Evolutionary conservation across 2,329 filamentous ascomycete genomes (phyloP).

Genomic region (Nigrospora sphaerica): DNA sequence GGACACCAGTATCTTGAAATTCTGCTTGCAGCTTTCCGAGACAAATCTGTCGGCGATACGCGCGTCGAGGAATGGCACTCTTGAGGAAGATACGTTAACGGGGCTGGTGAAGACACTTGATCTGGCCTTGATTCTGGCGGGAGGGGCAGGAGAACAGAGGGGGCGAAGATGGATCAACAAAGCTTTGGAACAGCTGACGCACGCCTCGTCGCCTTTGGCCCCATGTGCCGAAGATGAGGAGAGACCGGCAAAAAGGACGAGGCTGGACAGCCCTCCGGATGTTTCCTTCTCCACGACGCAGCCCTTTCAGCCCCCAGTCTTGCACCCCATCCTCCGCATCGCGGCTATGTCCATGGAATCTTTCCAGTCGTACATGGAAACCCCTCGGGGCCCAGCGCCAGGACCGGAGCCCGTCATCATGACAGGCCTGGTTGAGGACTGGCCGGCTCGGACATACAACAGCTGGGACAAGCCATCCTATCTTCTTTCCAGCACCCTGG

Average conservation of each 20-base stretch:
- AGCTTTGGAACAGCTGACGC: conserved; percentile 35
- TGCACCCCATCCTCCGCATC: conserved; percentile 31
- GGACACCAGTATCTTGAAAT: conserved; percentile 61
- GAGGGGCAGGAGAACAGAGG: conserved; percentile 47
- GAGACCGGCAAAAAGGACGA: conserved; percentile 2
- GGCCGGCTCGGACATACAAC: conserved; percentile 66
- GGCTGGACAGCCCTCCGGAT: not conserved
- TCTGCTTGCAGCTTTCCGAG: conserved; percentile 28
- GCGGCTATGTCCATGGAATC: conserved; percentile 43
- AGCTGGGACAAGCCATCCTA: conserved; percentile 72
- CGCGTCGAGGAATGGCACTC: conserved; percentile 2
- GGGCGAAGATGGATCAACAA: conserved; percentile 43
- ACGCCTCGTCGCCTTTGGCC: conserved; percentile 3
- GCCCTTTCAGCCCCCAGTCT: conserved; percentile 34
- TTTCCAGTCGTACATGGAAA: conserved; percentile 56
- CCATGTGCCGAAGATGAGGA: not conserved
- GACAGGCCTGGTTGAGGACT: conserved; percentile 54
- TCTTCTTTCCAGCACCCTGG: conserved; percentile 66
- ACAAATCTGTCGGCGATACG: conserved; percentile 1
- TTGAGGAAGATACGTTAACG: conserved; percentile 30
- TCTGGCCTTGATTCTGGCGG: conserved; percentile 68
- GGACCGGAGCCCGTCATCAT: conserved; percentile 62
- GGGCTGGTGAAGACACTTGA: conserved; percentile 62
- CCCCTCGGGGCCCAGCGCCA: conserved; percentile 24
- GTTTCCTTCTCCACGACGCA: conserved; percentile 24